phyloP scores from a whole-genome alignment of 129 eudicot species.

The Daucus carota region DNA sequence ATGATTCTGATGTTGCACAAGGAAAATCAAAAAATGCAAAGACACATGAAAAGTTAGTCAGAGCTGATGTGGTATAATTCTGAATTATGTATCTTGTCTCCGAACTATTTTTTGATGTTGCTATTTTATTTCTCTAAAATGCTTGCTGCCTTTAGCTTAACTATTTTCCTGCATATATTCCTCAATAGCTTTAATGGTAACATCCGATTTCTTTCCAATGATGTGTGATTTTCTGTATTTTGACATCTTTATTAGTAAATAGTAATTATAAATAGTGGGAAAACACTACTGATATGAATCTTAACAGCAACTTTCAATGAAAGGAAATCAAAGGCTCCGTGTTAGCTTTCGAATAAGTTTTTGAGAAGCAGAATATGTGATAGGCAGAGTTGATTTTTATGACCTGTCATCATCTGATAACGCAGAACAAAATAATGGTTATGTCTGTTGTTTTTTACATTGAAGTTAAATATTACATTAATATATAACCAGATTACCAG shows the following conservation, averaged over 20 bases:
- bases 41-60: slow-evolving; percentile 49
- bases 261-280: background rate
- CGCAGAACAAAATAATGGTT: too few relatives aligned
- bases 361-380: background rate
- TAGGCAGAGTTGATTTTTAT: background rate
- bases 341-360: background rate
- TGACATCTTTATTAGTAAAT: background rate
- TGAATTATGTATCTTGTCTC: background rate
- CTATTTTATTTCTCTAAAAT: background rate
- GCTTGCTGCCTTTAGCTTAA: background rate
- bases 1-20: slow-evolving; percentile 47
- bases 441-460: too few relatives aligned
- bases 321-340: background rate
- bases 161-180: background rate
- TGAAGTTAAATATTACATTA: too few relatives aligned
- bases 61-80: slow-evolving; percentile 66
- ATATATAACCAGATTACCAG: too few relatives aligned
- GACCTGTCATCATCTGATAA: background rate
- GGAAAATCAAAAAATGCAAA: slow-evolving; percentile 34
- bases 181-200: background rate
- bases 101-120: background rate
- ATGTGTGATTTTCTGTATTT: background rate
- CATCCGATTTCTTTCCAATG: background rate
- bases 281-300: background rate
- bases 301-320: background rate